Evolutionary conservation across 2,329 filamentous ascomycete genomes (phyloP), one percentile per base, ranked within the genome.

Genomic region (Nemania abortiva): DNA sequence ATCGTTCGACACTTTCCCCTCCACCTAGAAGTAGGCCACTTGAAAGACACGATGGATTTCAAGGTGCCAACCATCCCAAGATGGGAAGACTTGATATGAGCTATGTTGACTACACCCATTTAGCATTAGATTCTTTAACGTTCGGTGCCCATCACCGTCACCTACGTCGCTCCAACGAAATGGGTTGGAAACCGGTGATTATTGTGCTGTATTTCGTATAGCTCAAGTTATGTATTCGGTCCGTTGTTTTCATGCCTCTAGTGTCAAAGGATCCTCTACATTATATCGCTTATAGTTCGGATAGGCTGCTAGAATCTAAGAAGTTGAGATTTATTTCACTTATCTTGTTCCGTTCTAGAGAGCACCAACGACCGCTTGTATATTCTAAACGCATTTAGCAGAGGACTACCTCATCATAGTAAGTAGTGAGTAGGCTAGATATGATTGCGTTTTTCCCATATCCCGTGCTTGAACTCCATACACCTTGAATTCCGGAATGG

Each of bases 1-100:
- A 62, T 42, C 47, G 22, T 62, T 62, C 34, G 10, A 54, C 42
- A 18, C 34, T 11, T 29, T 13, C 22, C 42, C 31, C 39, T 22
- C 29, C 18, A 37, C 9, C 4, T 24, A 24, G 7, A 9, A 20
- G 4, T 29, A 31, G 52, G 15, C 29, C 11, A 34, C 29, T 54
- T 2, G 9, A n/a, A n/a, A 37, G 6, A 15, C 37, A 15, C 11
- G 11, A 3, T 15, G 37, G 37, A 11, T 9, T 15, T 42, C 13
- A 47, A 15, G n/a, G n/a, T n/a, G n/a, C n/a, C n/a, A 47, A 15
- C 42, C 15, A 47, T 20, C 15, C 42, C 18, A 47, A n/a, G 4
- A 47, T 20, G 15, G 15, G 42, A 47, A n/a, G 18, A 47, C 42
- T n/a, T 7, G 7, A 15, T 47, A 47, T n/a, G 42, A 47, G n/a